phyloP scores from a whole-genome alignment of 441 rosid species.

The Codiaeum variegatum region DNA sequence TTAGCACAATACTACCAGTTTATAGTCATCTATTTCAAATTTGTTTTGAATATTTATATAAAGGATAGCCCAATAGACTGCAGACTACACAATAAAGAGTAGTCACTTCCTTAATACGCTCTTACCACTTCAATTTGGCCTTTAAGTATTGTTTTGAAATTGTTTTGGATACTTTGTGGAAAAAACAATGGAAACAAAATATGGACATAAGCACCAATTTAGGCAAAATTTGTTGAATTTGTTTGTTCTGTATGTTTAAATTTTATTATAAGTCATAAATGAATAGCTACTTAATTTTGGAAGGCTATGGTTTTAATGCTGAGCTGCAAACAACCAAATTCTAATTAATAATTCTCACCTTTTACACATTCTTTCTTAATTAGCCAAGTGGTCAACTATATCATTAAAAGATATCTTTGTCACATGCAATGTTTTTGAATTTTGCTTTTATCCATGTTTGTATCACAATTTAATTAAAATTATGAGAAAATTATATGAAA shows the following conservation, averaged over 20 bases:
- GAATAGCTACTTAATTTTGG: not conserved
- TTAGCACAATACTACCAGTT: no score
- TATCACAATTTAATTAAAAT: not conserved
- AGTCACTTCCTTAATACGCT: no score
- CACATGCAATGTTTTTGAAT: not conserved
- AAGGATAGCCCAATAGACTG: no score
- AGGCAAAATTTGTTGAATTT: not conserved
- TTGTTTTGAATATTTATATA: no score
- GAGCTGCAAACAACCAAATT: not conserved
- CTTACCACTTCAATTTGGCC: no score
- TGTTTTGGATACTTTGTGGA: no score
- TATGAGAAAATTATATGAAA: no score
- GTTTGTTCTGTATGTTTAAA: not conserved
- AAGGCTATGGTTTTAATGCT: not conserved
- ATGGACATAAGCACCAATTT: not conserved
- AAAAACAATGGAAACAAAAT: no score
- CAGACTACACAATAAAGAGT: no score
- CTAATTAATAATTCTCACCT: not conserved
- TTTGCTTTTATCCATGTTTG: not conserved
- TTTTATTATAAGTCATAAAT: not conserved
- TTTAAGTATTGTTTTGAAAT: no score
- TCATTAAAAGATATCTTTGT: not conserved
- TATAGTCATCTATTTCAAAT: no score
- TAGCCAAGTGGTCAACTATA: not conserved
- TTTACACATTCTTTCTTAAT: not conserved